Conservation (phyloP, 768 basidiomycete genomes). For the Leccinum subgranulosum region DNA sequence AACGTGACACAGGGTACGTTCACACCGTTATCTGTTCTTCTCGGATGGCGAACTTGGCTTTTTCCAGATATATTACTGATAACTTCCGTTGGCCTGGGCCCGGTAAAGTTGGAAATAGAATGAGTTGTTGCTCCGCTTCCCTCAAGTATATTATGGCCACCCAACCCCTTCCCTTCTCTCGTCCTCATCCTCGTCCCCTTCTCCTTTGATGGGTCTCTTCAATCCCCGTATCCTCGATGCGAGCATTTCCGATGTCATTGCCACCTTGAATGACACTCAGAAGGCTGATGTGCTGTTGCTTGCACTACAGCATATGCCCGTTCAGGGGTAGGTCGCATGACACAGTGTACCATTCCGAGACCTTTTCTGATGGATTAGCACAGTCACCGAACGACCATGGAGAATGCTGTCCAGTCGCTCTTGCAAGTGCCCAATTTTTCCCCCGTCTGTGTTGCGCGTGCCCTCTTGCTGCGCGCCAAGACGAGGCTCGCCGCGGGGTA, state of each 20-base stretch:
- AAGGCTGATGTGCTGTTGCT: slow-evolving; percentile 72
- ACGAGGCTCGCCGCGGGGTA: slow-evolving; percentile 59
- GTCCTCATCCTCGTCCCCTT: neutral
- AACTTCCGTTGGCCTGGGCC: slow-evolving; percentile 1
- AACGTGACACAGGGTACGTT: neutral
- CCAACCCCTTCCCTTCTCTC: neutral
- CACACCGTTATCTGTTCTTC: neutral
- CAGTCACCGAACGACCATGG: slow-evolving; percentile 58
- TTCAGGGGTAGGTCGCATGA: slow-evolving; percentile 51
- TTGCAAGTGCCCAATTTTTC: slow-evolving; percentile 54
- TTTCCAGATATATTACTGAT: neutral
- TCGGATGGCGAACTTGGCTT: neutral
- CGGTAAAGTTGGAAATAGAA: slow-evolving; percentile 9
- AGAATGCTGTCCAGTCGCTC: slow-evolving; percentile 73
- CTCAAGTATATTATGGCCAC: neutral
- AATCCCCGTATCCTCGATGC: slow-evolving; percentile 78
- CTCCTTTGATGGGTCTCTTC: slow-evolving; percentile 52
- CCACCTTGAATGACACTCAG: slow-evolving; percentile 56
- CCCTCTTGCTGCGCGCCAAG: slow-evolving; percentile 65
- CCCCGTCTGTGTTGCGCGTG: slow-evolving; percentile 51
- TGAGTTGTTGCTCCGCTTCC: slow-evolving; percentile 11
- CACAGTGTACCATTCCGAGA: neutral
- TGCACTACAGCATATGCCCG: slow-evolving; percentile 78
- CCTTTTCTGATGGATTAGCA: slow-evolving; percentile 3
- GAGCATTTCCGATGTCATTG: slow-evolving; percentile 65